phyloP scores from a whole-genome alignment of 2,329 filamentous ascomycete species.

The Fusarium euwallaceae region DNA sequence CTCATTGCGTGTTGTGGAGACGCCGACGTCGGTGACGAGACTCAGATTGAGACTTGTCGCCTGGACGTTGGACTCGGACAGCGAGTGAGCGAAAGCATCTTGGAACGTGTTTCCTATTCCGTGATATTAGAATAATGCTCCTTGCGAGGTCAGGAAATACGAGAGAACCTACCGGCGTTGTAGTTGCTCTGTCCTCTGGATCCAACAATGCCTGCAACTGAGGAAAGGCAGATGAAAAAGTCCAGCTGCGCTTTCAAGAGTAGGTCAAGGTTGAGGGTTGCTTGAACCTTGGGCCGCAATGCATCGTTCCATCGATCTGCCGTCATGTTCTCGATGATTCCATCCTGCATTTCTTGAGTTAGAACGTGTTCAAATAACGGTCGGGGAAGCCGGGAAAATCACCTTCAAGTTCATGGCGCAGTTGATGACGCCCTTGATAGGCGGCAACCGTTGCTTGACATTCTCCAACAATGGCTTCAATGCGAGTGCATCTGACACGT shows the following conservation, averaged over 20 bases:
- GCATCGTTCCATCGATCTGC: neutral
- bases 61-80: neutral
- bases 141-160: neutral
- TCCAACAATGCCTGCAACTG: neutral
- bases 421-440: neutral
- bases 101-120: neutral
- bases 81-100: neutral
- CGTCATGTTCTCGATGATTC: neutral
- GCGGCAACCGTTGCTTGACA: neutral
- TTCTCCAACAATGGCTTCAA: neutral
- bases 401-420: neutral
- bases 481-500: neutral
- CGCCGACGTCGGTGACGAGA: neutral
- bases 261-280: neutral
- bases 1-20: neutral
- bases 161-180: neutral
- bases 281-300: neutral
- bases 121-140: neutral
- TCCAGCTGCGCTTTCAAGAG: neutral
- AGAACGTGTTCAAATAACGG: too few relatives aligned
- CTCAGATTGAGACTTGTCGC: neutral
- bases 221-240: slow-evolving; percentile 20
- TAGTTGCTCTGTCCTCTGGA: neutral
- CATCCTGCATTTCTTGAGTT: too few relatives aligned
- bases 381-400: too few relatives aligned